A percentile compares a stretch with the other conserved stretches of the same genome.
Evolutionary conservation across 1,284 basidiomycete species (phyloP).

Genomic region (Ustilago loliicola): DNA sequence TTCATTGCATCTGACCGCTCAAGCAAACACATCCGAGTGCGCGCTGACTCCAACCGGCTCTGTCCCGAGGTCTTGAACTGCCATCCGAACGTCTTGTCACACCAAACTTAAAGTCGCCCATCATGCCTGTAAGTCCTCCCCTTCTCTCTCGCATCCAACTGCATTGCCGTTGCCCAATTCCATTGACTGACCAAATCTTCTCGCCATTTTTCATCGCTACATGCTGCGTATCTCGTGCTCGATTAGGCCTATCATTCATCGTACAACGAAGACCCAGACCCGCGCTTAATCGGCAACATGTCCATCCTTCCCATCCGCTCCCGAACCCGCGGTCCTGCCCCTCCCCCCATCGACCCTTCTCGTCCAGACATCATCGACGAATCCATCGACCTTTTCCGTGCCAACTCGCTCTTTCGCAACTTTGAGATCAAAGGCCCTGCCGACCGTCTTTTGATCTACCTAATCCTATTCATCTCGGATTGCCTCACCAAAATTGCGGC

Average conservation of each 20-base stretch:
- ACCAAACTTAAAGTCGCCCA: not conserved
- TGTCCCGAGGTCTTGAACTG: no score
- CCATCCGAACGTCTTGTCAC: not conserved
- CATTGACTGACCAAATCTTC: no score
- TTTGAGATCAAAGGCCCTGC: constrained; percentile 99
- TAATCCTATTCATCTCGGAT: constrained; percentile 98
- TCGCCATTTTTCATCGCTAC: no score
- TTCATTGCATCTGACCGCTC: no score
- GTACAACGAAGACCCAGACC: constrained; percentile 87
- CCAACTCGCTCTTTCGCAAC: constrained; percentile 99
- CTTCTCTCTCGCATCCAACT: not conserved
- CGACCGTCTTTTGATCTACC: constrained; percentile 94
- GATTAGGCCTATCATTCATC: constrained; percentile 89
- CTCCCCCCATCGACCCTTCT: constrained; percentile 79
- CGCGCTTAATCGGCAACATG: constrained; percentile 88
- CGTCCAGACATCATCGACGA: constrained; percentile 94
- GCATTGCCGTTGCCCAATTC: no score
- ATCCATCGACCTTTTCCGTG: constrained; percentile 94
- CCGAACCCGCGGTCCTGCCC: constrained; percentile 90
- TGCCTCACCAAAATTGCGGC: constrained; percentile 78
- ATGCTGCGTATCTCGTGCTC: no score
- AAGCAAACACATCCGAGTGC: no score
- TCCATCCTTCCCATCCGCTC: constrained; percentile 91
- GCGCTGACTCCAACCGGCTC: no score
- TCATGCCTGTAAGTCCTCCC: constrained; percentile 16